Evolutionary conservation across 1,139 yeast species (phyloP).

Genomic region (Candida sanyaensis): DNA sequence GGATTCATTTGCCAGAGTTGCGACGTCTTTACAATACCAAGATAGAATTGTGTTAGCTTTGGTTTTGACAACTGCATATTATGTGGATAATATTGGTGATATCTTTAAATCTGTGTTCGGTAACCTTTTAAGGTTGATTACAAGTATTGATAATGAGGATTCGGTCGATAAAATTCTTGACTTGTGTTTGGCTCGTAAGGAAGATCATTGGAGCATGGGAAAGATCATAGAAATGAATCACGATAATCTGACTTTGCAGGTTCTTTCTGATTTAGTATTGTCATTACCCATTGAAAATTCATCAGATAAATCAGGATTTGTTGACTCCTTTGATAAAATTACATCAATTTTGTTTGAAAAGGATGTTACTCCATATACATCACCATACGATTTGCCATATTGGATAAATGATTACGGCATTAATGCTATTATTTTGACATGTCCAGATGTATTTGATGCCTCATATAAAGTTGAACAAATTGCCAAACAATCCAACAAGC

Average conservation of each 20-base stretch:
- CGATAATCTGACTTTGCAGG: constrained; percentile 21
- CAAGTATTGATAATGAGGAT: not conserved
- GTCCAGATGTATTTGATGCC: constrained; percentile 69
- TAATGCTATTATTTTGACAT: constrained; percentile 54
- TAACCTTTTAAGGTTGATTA: not conserved
- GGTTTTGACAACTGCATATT: constrained; percentile 32
- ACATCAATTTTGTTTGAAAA: constrained; percentile 8
- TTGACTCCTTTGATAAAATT: constrained; percentile 17
- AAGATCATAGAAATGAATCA: constrained; percentile 14
- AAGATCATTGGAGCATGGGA: constrained; percentile 3
- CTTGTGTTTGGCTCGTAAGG: constrained; percentile 10
- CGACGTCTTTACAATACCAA: constrained; percentile 50
- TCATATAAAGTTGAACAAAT: constrained; percentile 52
- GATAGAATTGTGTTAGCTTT: constrained; percentile 53
- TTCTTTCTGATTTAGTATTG: constrained; percentile 10
- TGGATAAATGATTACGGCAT: constrained; percentile 17
- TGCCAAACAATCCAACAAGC: constrained; percentile 28
- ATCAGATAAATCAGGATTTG: constrained; percentile 3
- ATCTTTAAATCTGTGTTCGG: constrained; percentile 20
- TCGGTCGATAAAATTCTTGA: constrained; percentile 9
- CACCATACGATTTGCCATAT: constrained; percentile 19
- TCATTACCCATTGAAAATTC: constrained; percentile 8
- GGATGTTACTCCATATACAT: constrained; percentile 8
- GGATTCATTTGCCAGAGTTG: constrained; percentile 46
- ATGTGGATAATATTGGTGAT: constrained; percentile 27